These are phyloP conservation scores for Lepiota subincarnata DNA, from an alignment of 768 basidiomycete species.

Conservation along the genomic window DNA sequence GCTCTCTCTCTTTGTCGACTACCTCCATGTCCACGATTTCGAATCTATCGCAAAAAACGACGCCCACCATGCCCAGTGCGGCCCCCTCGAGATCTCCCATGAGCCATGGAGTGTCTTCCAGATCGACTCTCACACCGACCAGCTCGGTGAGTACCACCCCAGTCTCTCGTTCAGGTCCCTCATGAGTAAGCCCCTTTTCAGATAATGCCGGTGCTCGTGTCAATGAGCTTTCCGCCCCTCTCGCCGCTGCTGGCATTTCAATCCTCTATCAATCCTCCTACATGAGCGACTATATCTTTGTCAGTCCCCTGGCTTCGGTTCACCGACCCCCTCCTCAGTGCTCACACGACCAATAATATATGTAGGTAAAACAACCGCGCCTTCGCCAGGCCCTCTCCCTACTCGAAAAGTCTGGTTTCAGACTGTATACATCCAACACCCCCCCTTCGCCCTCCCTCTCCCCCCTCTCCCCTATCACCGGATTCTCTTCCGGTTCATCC, in stretches of 20 bases:
- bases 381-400: slow-evolving; percentile 60
- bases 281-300: slow-evolving; percentile 79
- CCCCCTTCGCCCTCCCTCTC: slow-evolving; percentile 22
- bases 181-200: slow-evolving; percentile 20
- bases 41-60: slow-evolving; percentile 57
- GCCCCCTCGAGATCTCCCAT: slow-evolving; percentile 64
- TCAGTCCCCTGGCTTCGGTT: slow-evolving; percentile 29
- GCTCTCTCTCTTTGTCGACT: slow-evolving; percentile 69
- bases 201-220: slow-evolving; percentile 71
- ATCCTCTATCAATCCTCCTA: slow-evolving; percentile 83
- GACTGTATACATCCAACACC: slow-evolving; percentile 51
- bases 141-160: slow-evolving; percentile 45
- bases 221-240: slow-evolving; percentile 69
- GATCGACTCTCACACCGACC: slow-evolving; percentile 75
- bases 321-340: background rate
- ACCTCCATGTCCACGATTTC: slow-evolving; percentile 53
- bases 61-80: slow-evolving; percentile 41
- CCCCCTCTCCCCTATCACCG: slow-evolving; percentile 5
- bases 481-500: slow-evolving; percentile 1
- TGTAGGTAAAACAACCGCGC: slow-evolving; percentile 63
- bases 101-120: slow-evolving; percentile 79
- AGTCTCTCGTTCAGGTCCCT: slow-evolving; percentile 9
- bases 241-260: slow-evolving; percentile 74
- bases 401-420: slow-evolving; percentile 59
- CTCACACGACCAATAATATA: slow-evolving; percentile 12